Base-by-base conservation (phyloP, 2,329 filamentous ascomycete species). In the Pestalotiopsis sp. region DNA sequence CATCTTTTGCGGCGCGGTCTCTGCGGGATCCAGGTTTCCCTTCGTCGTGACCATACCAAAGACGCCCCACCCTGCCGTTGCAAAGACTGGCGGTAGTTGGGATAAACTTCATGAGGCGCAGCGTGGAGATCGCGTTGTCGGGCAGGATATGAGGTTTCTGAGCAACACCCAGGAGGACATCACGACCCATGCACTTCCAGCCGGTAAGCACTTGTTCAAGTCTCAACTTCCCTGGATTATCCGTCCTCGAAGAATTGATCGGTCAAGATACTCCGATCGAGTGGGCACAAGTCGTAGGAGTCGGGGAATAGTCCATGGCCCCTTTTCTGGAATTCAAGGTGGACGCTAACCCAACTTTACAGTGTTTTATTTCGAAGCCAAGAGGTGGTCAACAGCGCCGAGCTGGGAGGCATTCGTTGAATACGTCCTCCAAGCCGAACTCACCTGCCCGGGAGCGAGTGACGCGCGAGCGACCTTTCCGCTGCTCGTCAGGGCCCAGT, bases 401-500 rank as follows among this genome's bases (percentile, higher is more conserved):
- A 61, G n/a, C 13, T 67, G 41, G 27, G 68, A 69, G 63, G 68
- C 66, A n/a, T 68, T 63, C 45, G 41, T 69, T n/a, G 68, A 69
- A n/a, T 69, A 69, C 17, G 58, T 69, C n/a, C 66, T 69, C 13
- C 41, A 68, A 23, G 68, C 66, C 14, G 41, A 20, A 13, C 12
- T 69, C 57, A 36, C 23, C 2, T 66, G 63, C n/a, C 68, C 66
- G 3, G 66, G 66, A 4, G n/a, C 41, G 36, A 55, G 62, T 14
- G 52, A 36, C n/a, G 38, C 64, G 17, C 64, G 23, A 14, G 36
- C 58, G 6, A 59, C 58, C 1, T 62, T 68, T 12, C 68, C 68
- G 17, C 41, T 69, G 55, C 52, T 69, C 6, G 59, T 68, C 14
- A 55, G 66, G 12, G n/a, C 58, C 9, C 57, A 17, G 14, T 63